Percentiles rank a stretch among this genome's conserved stretches.
Evolutionary conservation across 306 rosid species (phyloP).

Genomic region (Senna siamea): DNA sequence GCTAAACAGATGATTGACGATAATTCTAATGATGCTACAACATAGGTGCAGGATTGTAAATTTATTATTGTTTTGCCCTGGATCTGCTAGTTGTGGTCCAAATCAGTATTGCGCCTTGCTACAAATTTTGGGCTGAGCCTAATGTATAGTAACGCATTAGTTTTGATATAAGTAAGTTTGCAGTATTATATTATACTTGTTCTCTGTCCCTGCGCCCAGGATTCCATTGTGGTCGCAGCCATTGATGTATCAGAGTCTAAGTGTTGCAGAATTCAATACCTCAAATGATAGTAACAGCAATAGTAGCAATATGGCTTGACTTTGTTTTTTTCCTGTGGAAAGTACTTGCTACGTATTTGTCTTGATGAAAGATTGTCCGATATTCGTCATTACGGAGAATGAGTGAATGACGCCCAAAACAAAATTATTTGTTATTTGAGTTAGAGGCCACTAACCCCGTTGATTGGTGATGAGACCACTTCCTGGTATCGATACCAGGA

Average conservation of each 20-base stretch:
- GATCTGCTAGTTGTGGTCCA: constrained; percentile 1
- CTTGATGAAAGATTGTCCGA: background rate
- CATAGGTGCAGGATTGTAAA: constrained; percentile 23
- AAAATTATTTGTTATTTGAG: background rate
- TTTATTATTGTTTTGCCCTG: constrained; percentile 7
- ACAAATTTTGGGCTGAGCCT: constrained; percentile 43
- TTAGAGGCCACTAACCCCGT: background rate
- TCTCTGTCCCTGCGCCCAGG: background rate
- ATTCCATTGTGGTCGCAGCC: background rate
- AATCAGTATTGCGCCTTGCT: constrained; percentile 25
- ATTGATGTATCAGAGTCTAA: background rate
- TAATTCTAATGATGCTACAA: constrained; percentile 29
- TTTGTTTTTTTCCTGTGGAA: background rate
- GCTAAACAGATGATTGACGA: constrained; percentile 52
- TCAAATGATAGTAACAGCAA: background rate
- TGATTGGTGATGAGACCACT: background rate
- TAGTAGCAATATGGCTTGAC: too few species aligned
- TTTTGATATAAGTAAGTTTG: background rate
- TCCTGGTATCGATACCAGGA: constrained; percentile 6
- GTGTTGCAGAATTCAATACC: background rate
- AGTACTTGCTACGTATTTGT: background rate
- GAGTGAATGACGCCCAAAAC: background rate
- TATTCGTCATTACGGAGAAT: too few species aligned
- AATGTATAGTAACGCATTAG: constrained; percentile 24
- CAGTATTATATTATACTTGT: background rate